These are phyloP conservation scores for Pseudonectria buxi DNA, from an alignment of 2,329 filamentous ascomycete genomes.

Conservation along the genomic window DNA sequence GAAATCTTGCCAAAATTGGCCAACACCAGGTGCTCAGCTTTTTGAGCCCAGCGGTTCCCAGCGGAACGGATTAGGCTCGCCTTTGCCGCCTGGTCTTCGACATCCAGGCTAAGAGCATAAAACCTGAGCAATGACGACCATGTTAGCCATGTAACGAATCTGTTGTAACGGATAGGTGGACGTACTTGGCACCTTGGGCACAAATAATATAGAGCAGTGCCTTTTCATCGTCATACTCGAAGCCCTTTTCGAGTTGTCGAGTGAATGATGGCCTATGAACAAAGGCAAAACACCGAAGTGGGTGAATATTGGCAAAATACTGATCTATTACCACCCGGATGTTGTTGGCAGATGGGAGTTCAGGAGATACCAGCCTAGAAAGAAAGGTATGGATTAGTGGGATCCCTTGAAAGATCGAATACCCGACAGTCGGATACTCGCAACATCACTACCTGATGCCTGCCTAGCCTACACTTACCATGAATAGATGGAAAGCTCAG, in stretches of 20 bases:
- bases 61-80: constrained; percentile 25
- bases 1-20: constrained; percentile 34
- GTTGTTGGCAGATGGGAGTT: constrained; percentile 27
- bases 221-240: constrained; percentile 30
- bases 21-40: constrained; percentile 29
- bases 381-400: constrained; percentile 4
- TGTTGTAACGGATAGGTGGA: neutral
- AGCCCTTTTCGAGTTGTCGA: constrained; percentile 30
- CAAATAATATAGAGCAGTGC: constrained; percentile 32
- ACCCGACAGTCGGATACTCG: too few species aligned
- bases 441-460: too few species aligned
- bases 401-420: too few species aligned
- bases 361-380: constrained; percentile 27
- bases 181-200: constrained; percentile 32
- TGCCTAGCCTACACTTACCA: constrained; percentile 8
- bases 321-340: constrained; percentile 31
- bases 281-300: constrained; percentile 34
- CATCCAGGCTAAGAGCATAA: constrained; percentile 23
- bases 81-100: constrained; percentile 25
- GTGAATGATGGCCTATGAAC: constrained; percentile 34
- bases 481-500: constrained; percentile 20
- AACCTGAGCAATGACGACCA: constrained; percentile 24
- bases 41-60: constrained; percentile 32
- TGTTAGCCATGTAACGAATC: constrained; percentile 3
- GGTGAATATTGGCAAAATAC: constrained; percentile 34